Evolutionary conservation across 768 basidiomycete species (phyloP).

Genomic region (Dioszegia crocea): DNA sequence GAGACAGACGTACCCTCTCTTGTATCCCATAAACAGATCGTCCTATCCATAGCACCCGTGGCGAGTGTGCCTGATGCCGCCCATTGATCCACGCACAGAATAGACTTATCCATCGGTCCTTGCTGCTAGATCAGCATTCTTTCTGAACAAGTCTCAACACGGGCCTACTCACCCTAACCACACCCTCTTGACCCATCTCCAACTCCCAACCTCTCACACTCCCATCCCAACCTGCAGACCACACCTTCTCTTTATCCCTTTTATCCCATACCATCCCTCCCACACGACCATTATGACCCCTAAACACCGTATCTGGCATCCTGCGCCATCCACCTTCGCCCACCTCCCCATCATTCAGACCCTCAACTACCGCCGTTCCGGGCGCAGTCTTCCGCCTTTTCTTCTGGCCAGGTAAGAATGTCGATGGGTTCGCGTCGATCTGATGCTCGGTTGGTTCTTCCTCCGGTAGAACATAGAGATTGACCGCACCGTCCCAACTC

Average conservation of each 20-base stretch:
- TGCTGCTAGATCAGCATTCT: constrained; percentile 28
- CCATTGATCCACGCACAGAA: constrained; percentile 51
- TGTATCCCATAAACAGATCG: constrained; percentile 53
- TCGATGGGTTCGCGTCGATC: constrained; percentile 53
- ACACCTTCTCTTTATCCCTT: constrained; percentile 40
- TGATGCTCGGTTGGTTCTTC: constrained; percentile 62
- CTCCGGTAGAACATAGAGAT: constrained; percentile 56
- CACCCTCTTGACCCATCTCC: constrained; percentile 57
- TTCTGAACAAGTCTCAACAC: too few species aligned
- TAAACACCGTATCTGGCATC: constrained; percentile 68
- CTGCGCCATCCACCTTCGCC: constrained; percentile 48
- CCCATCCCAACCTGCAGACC: constrained; percentile 80
- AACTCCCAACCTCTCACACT: constrained; percentile 85
- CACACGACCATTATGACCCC: constrained; percentile 77
- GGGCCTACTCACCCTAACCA: constrained; percentile 46
- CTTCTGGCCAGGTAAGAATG: constrained; percentile 48
- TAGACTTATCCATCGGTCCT: constrained; percentile 51
- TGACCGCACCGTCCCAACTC: constrained; percentile 82
- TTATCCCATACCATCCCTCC: constrained; percentile 64
- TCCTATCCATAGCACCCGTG: constrained; percentile 52
- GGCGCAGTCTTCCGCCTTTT: constrained; percentile 66
- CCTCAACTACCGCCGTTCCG: constrained; percentile 43
- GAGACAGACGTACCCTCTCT: constrained; percentile 39
- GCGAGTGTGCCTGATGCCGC: constrained; percentile 43
- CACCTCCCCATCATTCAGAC: constrained; percentile 31